These are phyloP conservation scores for Asclepias syriaca DNA, from an alignment of 257 asterid genomes.

Conservation along the genomic window DNA sequence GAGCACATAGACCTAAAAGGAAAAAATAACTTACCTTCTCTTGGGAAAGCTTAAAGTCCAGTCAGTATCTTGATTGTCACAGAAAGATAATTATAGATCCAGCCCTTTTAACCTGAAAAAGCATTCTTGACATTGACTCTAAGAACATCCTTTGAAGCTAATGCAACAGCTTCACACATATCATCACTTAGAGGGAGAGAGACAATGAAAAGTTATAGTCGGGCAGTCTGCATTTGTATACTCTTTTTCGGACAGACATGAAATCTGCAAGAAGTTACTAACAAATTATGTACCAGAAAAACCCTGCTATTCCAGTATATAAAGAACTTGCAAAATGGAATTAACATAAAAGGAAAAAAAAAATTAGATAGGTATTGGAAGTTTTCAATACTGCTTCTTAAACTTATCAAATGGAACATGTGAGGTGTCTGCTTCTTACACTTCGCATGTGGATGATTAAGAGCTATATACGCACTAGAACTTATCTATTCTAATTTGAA, in stretches of 20 bases:
- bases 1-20: background rate
- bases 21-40: constrained; percentile 5
- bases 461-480: constrained; percentile 12
- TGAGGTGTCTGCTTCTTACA: constrained; percentile 4
- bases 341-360: background rate
- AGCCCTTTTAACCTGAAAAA: constrained; percentile 3
- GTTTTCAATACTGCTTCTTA: background rate
- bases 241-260: background rate
- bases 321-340: background rate
- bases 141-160: constrained; percentile 1
- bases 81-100: background rate
- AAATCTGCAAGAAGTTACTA: constrained; percentile 1
- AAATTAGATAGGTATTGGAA: background rate
- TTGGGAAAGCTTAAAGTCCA: background rate
- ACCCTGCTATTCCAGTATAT: background rate
- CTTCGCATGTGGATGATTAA: constrained; percentile 5
- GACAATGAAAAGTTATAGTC: background rate
- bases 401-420: background rate
- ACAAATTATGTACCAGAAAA: background rate
- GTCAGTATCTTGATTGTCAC: constrained; percentile 2
- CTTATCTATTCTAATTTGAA: background rate
- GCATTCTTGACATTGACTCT: background rate
- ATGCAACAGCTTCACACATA: background rate
- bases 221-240: background rate
- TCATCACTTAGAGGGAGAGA: background rate